phyloP scores from a whole-genome alignment of 495 filamentous ascomycete genomes.

The Astrothelium macrocarpum region DNA sequence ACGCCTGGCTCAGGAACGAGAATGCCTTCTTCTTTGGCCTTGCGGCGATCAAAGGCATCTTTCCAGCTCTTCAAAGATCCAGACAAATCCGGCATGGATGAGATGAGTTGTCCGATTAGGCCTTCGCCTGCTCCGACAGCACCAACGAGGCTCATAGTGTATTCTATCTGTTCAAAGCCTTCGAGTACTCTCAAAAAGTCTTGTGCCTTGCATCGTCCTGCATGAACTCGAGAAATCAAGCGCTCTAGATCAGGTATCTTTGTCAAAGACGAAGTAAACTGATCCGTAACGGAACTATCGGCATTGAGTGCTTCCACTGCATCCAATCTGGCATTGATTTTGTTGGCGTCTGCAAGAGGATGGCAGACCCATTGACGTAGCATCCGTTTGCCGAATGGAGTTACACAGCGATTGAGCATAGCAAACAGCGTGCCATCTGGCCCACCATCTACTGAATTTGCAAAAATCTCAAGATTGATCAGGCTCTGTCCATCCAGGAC shows the following conservation, averaged over 20 bases:
- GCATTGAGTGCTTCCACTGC: slow-evolving; percentile 89
- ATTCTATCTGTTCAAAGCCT: slow-evolving; percentile 94
- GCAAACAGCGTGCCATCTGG: slow-evolving; percentile 78
- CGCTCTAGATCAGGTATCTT: slow-evolving; percentile 94
- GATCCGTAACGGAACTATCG: slow-evolving; percentile 64
- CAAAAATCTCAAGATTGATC: slow-evolving; percentile 94
- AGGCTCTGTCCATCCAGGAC: slow-evolving; percentile 94
- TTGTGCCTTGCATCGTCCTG: slow-evolving; percentile 72
- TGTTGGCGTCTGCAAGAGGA: slow-evolving; percentile 71
- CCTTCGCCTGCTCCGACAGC: slow-evolving; percentile 62
- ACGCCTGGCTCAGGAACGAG: slow-evolving; percentile 83
- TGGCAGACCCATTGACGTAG: slow-evolving; percentile 98
- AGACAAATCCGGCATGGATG: slow-evolving; percentile 73
- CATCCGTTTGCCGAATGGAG: slow-evolving; percentile 93
- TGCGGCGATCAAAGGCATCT: slow-evolving; percentile 77
- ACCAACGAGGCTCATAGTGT: slow-evolving; percentile 70
- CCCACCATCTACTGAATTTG: slow-evolving; percentile 85
- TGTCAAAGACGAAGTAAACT: slow-evolving; percentile 72
- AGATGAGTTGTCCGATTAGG: slow-evolving; percentile 73
- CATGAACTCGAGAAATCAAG: slow-evolving; percentile 89
- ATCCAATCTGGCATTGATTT: slow-evolving; percentile 91
- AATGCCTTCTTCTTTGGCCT: slow-evolving; percentile 63
- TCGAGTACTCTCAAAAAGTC: slow-evolving; percentile 94
- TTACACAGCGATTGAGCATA: slow-evolving; percentile 87
- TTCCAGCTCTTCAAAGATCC: slow-evolving; percentile 76